A percentile compares a stretch with the other conserved stretches of the same genome.
phyloP scores from a whole-genome alignment of 176 grass and related monocot genomes.

The Zea mays region Zm-B73-REFERENCE-NAM-5.0 NC_050103.1:127534501-127535000 shows the following conservation, averaged over 20 bases:
- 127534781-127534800: constrained; percentile 33
- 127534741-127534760: constrained; percentile 26
- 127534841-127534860: constrained; percentile 41
- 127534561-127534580: too few relatives aligned
- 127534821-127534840: constrained; percentile 51
- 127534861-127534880: constrained; percentile 36
- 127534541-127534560: too few relatives aligned
- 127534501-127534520: too few relatives aligned
- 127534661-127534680: too few relatives aligned
- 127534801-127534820: constrained; percentile 80
- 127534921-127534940: constrained; percentile 39
- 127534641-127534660: too few relatives aligned
- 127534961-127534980: constrained; percentile 10
- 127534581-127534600: too few relatives aligned
- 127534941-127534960: constrained; percentile 13
- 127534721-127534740: constrained; percentile 49
- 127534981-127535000: constrained; percentile 9
- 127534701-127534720: constrained; percentile 48
- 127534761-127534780: constrained; percentile 31
- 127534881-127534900: constrained; percentile 34
- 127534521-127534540: too few relatives aligned
- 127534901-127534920: constrained; percentile 65
- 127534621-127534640: too few relatives aligned
- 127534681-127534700: too few relatives aligned
- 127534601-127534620: too few relatives aligned